These are phyloP conservation scores for Apostasia ramifera DNA, from an alignment of 106 monocot genomes.

Conservation along the genomic window DNA sequence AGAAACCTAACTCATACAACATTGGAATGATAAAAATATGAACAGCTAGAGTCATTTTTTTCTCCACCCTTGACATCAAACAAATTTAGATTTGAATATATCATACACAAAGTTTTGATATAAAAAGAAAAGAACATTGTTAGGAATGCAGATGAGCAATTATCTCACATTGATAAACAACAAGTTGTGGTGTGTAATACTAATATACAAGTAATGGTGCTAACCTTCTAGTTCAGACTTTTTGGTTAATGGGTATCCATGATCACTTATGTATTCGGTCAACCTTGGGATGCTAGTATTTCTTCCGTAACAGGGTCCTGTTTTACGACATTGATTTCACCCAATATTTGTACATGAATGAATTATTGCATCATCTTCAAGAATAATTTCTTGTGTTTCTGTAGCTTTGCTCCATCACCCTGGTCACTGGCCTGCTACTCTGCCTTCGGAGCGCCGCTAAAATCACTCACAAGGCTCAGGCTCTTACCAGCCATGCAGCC, in stretches of 20 bases:
- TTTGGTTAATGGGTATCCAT: not conserved
- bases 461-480: conserved; percentile 71
- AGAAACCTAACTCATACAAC: too few relatives aligned
- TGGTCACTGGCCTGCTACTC: conserved; percentile 49
- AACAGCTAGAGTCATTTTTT: too few relatives aligned
- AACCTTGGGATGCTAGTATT: not conserved
- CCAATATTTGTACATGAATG: not conserved
- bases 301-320: not conserved
- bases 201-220: too few relatives aligned
- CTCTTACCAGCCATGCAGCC: conserved; percentile 61
- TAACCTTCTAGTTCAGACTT: not conserved
- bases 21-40: too few relatives aligned
- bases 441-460: conserved; percentile 59
- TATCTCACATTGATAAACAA: too few relatives aligned
- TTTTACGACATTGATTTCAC: not conserved
- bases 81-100: too few relatives aligned
- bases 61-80: too few relatives aligned
- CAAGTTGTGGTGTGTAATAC: too few relatives aligned
- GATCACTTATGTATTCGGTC: not conserved
- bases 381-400: not conserved
- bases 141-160: too few relatives aligned
- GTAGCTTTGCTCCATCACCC: conserved; percentile 53
- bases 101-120: too few relatives aligned
- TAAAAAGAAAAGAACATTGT: too few relatives aligned
- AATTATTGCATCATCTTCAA: not conserved